phyloP scores from a whole-genome alignment of 768 basidiomycete genomes.

The Pleurotus cornucopiae region DNA sequence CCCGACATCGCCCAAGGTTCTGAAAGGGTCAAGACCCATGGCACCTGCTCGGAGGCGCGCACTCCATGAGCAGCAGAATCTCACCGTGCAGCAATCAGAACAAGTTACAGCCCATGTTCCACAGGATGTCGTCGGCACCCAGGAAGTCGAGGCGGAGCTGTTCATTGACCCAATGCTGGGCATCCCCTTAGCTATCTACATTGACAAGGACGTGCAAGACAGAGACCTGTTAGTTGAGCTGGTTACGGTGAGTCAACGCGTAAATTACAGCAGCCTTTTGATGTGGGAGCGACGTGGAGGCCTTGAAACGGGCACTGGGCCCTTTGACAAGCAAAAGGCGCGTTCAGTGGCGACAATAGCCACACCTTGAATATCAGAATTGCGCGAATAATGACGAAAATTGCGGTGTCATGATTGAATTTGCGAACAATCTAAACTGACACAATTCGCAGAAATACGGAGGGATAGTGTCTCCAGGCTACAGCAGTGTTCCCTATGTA shows the following conservation, averaged over 20 bases:
- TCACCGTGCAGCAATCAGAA: slow-evolving; percentile 29
- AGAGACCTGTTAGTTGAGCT: slow-evolving; percentile 59
- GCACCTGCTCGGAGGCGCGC: slow-evolving; percentile 67
- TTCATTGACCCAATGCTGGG: slow-evolving; percentile 86
- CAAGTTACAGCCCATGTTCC: slow-evolving; percentile 23
- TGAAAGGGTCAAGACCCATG: slow-evolving; percentile 63
- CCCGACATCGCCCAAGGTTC: slow-evolving; percentile 26
- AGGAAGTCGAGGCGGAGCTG: slow-evolving; percentile 41
- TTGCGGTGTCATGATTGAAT: neutral
- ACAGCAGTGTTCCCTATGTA: slow-evolving; percentile 77
- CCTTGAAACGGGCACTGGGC: neutral
- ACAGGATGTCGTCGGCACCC: slow-evolving; percentile 25
- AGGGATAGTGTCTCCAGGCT: slow-evolving; percentile 67
- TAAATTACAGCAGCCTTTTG: neutral
- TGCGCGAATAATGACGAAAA: neutral
- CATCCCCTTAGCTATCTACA: slow-evolving; percentile 66
- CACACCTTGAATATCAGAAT: too few species aligned
- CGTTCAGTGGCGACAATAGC: neutral
- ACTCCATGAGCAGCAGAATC: slow-evolving; percentile 33
- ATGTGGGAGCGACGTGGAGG: neutral
- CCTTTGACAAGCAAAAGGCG: neutral
- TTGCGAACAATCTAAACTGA: slow-evolving; percentile 1
- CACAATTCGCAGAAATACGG: slow-evolving; percentile 60
- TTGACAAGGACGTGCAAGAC: slow-evolving; percentile 78
- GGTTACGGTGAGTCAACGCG: slow-evolving; percentile 51